Percentiles rank a stretch among this genome's conserved stretches.
Evolutionary conservation across 2,329 filamentous ascomycete species (phyloP).

Genomic region (Colletotrichum kahawae): DNA sequence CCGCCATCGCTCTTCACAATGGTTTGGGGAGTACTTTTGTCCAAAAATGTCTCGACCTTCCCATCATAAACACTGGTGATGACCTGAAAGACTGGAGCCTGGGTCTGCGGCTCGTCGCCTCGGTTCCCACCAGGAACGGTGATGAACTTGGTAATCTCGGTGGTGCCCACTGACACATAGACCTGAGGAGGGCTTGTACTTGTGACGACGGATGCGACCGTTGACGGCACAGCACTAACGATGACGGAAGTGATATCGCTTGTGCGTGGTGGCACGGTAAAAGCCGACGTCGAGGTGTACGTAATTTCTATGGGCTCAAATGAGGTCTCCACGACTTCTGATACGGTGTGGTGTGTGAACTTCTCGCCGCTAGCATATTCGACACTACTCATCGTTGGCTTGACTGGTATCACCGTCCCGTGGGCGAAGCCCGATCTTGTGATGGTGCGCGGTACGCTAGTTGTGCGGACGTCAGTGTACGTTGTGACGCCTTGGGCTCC

Average conservation of each 20-base stretch:
- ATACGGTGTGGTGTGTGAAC: neutral
- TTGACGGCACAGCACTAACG: neutral
- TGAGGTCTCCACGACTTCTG: neutral
- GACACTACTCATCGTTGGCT: neutral
- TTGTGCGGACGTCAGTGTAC: neutral
- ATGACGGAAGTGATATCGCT: neutral
- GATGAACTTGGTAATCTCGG: constrained; percentile 25
- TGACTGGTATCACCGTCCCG: neutral
- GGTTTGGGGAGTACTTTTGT: constrained; percentile 10
- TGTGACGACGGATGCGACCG: neutral
- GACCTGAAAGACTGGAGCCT: constrained; percentile 24
- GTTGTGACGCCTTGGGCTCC: neutral
- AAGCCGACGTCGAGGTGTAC: neutral
- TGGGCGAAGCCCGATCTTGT: neutral
- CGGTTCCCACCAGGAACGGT: constrained; percentile 15
- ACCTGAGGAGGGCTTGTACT: neutral
- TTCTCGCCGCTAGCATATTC: neutral
- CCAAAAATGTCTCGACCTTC: constrained; percentile 17
- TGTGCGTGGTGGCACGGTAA: neutral
- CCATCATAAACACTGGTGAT: constrained; percentile 26
- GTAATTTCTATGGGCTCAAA: neutral
- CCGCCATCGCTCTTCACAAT: constrained; percentile 10
- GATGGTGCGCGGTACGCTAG: neutral
- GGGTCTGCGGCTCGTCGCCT: neutral
- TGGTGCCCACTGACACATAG: constrained; percentile 22